Base-by-base conservation (phyloP, 305 asterid genomes). In the Fraxinus baroniana region DNA sequence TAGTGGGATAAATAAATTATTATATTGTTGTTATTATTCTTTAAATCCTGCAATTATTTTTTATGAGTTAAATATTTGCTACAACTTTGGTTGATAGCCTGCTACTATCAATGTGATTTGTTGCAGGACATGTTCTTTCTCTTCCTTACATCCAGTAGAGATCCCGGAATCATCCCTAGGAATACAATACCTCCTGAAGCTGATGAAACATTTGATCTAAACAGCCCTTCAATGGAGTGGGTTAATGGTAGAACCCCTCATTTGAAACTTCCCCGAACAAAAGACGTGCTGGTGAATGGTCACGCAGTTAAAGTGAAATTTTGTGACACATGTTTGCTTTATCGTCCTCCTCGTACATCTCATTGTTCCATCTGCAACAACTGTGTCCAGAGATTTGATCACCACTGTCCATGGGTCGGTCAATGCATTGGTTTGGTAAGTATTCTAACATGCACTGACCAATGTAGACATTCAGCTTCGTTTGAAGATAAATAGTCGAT, bases 311-410 rank as follows among this genome's bases (percentile, higher is more conserved):
- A 89, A 83, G 95, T 93, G 70, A 93, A 93, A 81, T 93, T 87
- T 55, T 93, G 97, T 30, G 94, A 93, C 72, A 91, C 95, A 3
- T 93, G 97, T 72, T 68, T 91, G 79, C 87, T 93, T 20, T 93
- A 93, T 70, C 95, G 94, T 28, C 95, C 95, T 78, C 94, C 97
- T 3, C 94, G 97, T 26, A 90, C 95, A n/a, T 93, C 97, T n/a
- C 97, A 93, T 85, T 93, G 97, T 83, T 88, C 94, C 46, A 89
- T 90, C 80, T 90, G 94, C 87, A 91, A 91, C 87, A 91, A 89
- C 79, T 91, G 97, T 78, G 95, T 93, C 35, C 91, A 87, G 85
- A 88, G 88, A 85, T 91, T 91, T 64, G 97, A 93, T 84, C 97
- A 93, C 83, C 97, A 93, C 39, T 93, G 97, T 39, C 95, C 95